A percentile compares a stretch with the other conserved stretches of the same genome.
phyloP scores from a whole-genome alignment of 305 asterid species.

The Fraxinus xanthoxyloides region DNA sequence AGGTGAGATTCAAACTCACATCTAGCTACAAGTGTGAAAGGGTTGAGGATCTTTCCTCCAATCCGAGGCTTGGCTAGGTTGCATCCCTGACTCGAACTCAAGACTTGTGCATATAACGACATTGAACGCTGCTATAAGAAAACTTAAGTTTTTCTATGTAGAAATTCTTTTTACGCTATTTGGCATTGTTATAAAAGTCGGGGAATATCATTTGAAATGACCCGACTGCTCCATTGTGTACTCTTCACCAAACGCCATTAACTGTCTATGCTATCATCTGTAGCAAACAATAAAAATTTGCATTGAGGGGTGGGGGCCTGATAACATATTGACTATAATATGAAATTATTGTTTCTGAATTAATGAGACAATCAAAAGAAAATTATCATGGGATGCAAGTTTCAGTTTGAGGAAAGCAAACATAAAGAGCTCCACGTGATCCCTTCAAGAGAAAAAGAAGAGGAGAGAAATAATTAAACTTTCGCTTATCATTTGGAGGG shows the following conservation, averaged over 20 bases:
- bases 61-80: not conserved
- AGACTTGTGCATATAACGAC: not conserved
- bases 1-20: not conserved
- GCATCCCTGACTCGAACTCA: not conserved
- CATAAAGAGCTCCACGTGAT: conserved; percentile 47
- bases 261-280: conserved; percentile 26
- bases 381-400: conserved; percentile 38
- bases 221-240: not conserved
- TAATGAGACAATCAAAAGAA: conserved; percentile 22
- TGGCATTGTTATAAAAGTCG: not conserved
- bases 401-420: conserved; percentile 29
- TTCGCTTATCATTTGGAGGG: conserved; percentile 21
- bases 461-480: conserved; percentile 14
- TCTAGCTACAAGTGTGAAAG: not conserved
- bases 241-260: conserved; percentile 35
- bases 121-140: not conserved
- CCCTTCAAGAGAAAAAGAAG: conserved; percentile 14
- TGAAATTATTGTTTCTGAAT: conserved; percentile 35
- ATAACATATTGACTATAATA: not conserved
- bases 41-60: not conserved
- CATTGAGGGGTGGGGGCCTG: conserved; percentile 33
- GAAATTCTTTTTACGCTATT: not conserved
- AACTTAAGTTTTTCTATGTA: not conserved
- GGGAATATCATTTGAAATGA: not conserved
- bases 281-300: conserved; percentile 26